A percentile compares a stretch with the other conserved stretches of the same genome.
phyloP scores from a whole-genome alignment of 805 yeast genomes.

The Candida sithepensis region DNA sequence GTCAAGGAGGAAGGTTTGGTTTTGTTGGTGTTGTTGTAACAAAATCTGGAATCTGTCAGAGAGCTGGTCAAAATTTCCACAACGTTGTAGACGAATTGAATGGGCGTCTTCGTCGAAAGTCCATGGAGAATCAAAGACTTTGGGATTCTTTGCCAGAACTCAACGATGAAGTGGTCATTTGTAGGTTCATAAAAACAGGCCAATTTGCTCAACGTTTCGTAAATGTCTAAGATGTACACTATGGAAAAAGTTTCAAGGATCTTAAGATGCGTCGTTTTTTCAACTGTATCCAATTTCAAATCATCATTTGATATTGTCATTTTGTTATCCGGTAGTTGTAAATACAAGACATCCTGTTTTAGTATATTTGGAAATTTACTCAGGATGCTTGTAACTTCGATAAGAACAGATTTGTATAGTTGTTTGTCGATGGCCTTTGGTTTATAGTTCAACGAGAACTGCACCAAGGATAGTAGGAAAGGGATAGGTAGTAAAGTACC shows the following conservation, averaged over 20 bases:
- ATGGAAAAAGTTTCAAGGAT: slow-evolving; percentile 49
- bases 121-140: slow-evolving; percentile 35
- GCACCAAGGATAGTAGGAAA: slow-evolving; percentile 54
- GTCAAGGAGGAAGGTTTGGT: slow-evolving; percentile 9
- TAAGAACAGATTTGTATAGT: slow-evolving; percentile 32
- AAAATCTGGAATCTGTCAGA: slow-evolving; percentile 31
- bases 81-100: slow-evolving; percentile 46
- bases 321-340: slow-evolving; percentile 10
- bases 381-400: slow-evolving; percentile 24
- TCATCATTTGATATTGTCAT: slow-evolving; percentile 9
- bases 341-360: slow-evolving; percentile 27
- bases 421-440: slow-evolving; percentile 53
- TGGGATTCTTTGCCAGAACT: slow-evolving; percentile 35
- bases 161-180: slow-evolving; percentile 22
- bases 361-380: slow-evolving; percentile 23
- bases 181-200: slow-evolving; percentile 20
- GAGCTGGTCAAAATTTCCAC: slow-evolving; percentile 52
- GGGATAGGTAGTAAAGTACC: slow-evolving; percentile 45
- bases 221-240: slow-evolving; percentile 49
- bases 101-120: slow-evolving; percentile 50
- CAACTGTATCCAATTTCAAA: slow-evolving; percentile 19
- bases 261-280: slow-evolving; percentile 40
- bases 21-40: slow-evolving; percentile 21
- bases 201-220: slow-evolving; percentile 43
- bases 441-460: slow-evolving; percentile 53